A percentile compares a stretch with the other conserved stretches of the same genome.
phyloP scores from a whole-genome alignment of 306 rosid species.

The Pterocarpus santalinus region DNA sequence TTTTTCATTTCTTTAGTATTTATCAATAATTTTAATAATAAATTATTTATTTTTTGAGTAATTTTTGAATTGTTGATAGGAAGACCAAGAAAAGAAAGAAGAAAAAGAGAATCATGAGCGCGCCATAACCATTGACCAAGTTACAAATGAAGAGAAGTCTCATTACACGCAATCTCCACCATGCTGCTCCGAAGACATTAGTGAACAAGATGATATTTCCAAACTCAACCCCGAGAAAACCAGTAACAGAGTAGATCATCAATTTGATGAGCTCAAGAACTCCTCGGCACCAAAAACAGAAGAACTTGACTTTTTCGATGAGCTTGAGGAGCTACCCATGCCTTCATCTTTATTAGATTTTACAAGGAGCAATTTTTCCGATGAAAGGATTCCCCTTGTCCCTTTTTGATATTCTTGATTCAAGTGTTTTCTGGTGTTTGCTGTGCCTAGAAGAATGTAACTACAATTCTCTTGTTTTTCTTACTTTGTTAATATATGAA shows the following conservation, averaged over 20 bases:
- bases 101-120: slow-evolving; percentile 27
- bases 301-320: slow-evolving; percentile 83
- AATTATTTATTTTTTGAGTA: no score
- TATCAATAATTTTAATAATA: no score
- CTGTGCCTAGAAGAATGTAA: slow-evolving; percentile 55
- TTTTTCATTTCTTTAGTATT: no score
- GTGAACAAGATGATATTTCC: slow-evolving; percentile 65
- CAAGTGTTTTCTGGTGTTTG: slow-evolving; percentile 37
- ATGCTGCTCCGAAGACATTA: slow-evolving; percentile 50
- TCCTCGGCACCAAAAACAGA: slow-evolving; percentile 57
- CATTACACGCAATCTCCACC: slow-evolving; percentile 64
- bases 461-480: neutral
- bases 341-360: slow-evolving; percentile 72
- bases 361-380: slow-evolving; percentile 65
- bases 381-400: slow-evolving; percentile 73
- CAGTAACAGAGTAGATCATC: slow-evolving; percentile 46
- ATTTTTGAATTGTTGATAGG: neutral
- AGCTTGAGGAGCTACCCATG: slow-evolving; percentile 91
- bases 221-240: slow-evolving; percentile 54
- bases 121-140: slow-evolving; percentile 15
- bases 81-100: slow-evolving; percentile 45
- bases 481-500: slow-evolving; percentile 7
- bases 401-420: slow-evolving; percentile 70
- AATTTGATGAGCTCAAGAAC: slow-evolving; percentile 59
- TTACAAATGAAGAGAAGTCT: slow-evolving; percentile 52